phyloP scores from a whole-genome alignment of 345 rosid species.

The Ceriops decandra region DNA sequence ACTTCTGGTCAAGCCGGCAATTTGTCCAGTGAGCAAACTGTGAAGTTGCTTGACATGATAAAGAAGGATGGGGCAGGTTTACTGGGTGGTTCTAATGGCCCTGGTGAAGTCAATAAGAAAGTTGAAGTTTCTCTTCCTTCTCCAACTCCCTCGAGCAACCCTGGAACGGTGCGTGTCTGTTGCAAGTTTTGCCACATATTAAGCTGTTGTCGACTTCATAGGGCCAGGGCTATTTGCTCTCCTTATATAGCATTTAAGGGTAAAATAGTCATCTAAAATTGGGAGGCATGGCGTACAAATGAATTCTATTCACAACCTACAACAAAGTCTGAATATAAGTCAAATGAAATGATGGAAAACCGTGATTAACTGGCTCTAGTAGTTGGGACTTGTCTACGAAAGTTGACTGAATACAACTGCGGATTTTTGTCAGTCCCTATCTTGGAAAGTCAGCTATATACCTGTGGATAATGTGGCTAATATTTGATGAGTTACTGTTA shows the following conservation, averaged over 20 bases:
- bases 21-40: conserved; percentile 58
- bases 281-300: not conserved
- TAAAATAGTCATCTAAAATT: not conserved
- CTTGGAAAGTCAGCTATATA: not conserved
- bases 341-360: not conserved
- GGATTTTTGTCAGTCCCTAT: not conserved
- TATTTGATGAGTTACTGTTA: not conserved
- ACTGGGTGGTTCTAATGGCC: conserved; percentile 25
- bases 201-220: conserved; percentile 7
- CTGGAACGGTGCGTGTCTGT: conserved; percentile 89
- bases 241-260: not conserved
- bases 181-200: conserved; percentile 26
- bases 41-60: conserved; percentile 76
- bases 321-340: not conserved
- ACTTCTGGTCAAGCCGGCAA: conserved; percentile 76
- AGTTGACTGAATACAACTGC: not conserved
- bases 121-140: conserved; percentile 93
- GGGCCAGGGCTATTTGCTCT: conserved; percentile 12
- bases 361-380: not conserved
- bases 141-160: conserved; percentile 82
- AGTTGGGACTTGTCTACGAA: not conserved
- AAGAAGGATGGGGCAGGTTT: conserved; percentile 49
- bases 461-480: not conserved
- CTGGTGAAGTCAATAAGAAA: conserved; percentile 46
- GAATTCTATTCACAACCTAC: not conserved